Evolutionary conservation across 306 rosid genomes (phyloP).

Genomic region (Citrullus mucosospermus): DNA sequence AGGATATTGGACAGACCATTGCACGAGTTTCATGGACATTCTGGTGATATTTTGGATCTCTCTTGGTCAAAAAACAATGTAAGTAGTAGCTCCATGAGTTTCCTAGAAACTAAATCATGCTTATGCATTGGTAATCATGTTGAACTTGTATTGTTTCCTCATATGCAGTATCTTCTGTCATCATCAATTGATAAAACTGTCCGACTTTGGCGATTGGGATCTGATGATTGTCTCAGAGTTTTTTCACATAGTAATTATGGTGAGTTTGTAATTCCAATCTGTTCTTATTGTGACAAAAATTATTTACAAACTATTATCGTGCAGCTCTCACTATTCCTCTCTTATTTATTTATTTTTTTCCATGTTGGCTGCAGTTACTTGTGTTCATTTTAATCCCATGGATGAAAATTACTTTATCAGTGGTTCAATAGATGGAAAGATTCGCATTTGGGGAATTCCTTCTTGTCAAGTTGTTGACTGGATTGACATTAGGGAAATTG

Average conservation of each 20-base stretch:
- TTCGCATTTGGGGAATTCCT: conserved; percentile 79
- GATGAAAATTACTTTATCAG: conserved; percentile 89
- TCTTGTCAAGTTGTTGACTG: conserved; percentile 82
- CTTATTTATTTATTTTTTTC: conserved; percentile 11
- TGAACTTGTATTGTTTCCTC: conserved; percentile 1
- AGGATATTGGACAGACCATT: conserved; percentile 70
- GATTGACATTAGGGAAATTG: conserved; percentile 61
- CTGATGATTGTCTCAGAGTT: conserved; percentile 54
- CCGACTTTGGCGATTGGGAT: conserved; percentile 76
- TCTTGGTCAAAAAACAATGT: conserved; percentile 92
- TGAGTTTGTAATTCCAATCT: conserved; percentile 15
- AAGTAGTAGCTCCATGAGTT: conserved; percentile 29
- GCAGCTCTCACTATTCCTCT: conserved; percentile 4
- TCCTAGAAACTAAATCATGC: background rate
- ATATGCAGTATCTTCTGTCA: conserved; percentile 68
- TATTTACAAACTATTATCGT: background rate
- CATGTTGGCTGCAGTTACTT: conserved; percentile 47
- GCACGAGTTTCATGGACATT: conserved; percentile 79
- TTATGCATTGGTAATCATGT: conserved; percentile 3
- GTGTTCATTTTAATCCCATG: conserved; percentile 84
- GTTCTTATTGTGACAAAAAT: background rate
- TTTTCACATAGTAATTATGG: conserved; percentile 91
- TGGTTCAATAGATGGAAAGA: conserved; percentile 96
- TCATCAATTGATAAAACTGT: conserved; percentile 85
- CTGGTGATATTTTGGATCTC: conserved; percentile 64